Conservation (phyloP, 805 yeast genomes). For the Lipomyces spencermartinsiae region DNA sequence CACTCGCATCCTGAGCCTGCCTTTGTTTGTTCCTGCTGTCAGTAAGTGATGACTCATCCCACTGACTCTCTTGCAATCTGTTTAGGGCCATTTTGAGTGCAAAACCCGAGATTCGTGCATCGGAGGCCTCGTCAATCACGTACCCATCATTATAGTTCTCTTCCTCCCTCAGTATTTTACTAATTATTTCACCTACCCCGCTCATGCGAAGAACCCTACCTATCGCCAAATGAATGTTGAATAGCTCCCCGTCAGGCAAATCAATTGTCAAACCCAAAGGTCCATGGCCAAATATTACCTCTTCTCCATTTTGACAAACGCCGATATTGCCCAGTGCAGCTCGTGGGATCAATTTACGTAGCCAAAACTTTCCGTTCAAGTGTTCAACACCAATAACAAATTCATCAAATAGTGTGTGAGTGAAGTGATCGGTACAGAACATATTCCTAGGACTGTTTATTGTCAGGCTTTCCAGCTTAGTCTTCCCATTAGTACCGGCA, state of each 20-base stretch:
- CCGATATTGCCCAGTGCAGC: background rate
- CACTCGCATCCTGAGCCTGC: no score
- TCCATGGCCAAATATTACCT: background rate
- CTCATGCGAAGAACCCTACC: conserved; percentile 3
- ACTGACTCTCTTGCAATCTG: no score
- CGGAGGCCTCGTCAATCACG: no score
- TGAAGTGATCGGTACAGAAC: background rate
- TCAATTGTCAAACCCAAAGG: conserved; percentile 4
- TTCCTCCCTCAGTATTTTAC: background rate
- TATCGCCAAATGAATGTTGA: background rate
- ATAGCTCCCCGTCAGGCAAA: conserved; percentile 12
- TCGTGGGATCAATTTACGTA: background rate
- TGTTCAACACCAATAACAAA: background rate
- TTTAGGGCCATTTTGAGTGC: no score
- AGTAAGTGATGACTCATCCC: no score
- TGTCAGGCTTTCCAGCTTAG: no score
- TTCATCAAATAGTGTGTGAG: background rate
- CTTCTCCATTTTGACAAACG: background rate
- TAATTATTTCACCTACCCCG: background rate
- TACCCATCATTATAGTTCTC: no score
- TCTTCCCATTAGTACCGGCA: no score
- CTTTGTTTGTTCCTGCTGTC: no score
- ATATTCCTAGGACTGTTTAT: no score
- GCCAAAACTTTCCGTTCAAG: background rate
- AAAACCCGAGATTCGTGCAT: no score